Conservation (phyloP, 768 basidiomycete genomes). For the Mycena leptocephala region DNA sequence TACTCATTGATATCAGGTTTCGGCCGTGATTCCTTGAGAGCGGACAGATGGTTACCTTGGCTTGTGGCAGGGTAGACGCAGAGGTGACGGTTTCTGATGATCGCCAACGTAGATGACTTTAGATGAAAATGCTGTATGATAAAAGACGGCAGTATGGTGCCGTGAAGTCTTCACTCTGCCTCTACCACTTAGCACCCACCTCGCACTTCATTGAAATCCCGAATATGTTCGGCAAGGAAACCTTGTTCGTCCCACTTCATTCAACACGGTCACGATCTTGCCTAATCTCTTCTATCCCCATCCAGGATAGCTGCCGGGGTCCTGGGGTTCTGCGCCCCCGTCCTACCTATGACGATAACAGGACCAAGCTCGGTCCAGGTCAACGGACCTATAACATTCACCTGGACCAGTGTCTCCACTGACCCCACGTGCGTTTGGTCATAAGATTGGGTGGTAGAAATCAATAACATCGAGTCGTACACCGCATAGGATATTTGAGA, state of each 20-base stretch:
- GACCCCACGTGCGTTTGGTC: slow-evolving; percentile 3
- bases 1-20: too few relatives aligned
- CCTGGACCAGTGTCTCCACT: background rate
- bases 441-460: background rate
- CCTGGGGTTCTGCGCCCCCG: background rate
- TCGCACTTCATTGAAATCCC: background rate
- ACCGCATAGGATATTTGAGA: slow-evolving; percentile 1
- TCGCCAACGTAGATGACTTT: too few relatives aligned
- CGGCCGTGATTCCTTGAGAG: too few relatives aligned
- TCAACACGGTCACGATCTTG: background rate
- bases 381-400: background rate
- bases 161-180: too few relatives aligned
- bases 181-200: background rate
- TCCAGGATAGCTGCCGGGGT: background rate
- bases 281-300: background rate
- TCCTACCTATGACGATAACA: background rate
- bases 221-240: background rate
- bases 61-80: too few relatives aligned
- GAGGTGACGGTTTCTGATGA: too few relatives aligned
- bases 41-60: too few relatives aligned
- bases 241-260: background rate
- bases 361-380: background rate
- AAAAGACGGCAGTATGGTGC: too few relatives aligned
- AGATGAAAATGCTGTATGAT: too few relatives aligned
- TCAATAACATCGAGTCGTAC: background rate